These are phyloP conservation scores for Starmerella kuoi DNA, from an alignment of 805 yeast species.

Conservation along the genomic window DNA sequence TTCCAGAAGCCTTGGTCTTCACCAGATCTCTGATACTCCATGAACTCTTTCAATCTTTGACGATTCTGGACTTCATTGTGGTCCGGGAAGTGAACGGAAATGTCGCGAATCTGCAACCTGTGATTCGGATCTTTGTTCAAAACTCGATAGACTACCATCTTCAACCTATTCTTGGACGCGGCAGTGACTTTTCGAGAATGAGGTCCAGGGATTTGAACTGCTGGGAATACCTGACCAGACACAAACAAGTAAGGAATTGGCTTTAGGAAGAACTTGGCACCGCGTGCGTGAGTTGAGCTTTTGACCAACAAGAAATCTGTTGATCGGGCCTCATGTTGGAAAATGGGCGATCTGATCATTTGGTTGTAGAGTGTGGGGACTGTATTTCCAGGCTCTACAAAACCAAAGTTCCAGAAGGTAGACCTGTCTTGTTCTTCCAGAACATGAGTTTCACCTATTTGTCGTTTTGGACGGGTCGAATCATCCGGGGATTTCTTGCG, in stretches of 20 bases:
- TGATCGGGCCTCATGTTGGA: constrained; percentile 62
- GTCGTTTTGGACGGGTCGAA: constrained; percentile 69
- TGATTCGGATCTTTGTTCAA: constrained; percentile 62
- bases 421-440: constrained; percentile 92
- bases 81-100: constrained; percentile 86
- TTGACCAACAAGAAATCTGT: constrained; percentile 77
- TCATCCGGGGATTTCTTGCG: constrained; percentile 75
- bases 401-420: constrained; percentile 97
- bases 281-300: constrained; percentile 57
- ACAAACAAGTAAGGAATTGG: constrained; percentile 61
- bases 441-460: constrained; percentile 89
- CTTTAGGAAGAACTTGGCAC: constrained; percentile 57
- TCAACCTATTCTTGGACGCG: constrained; percentile 76
- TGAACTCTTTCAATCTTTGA: constrained; percentile 88
- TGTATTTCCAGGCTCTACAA: constrained; percentile 84
- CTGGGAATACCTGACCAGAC: constrained; percentile 89
- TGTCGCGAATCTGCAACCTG: constrained; percentile 72
- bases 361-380: constrained; percentile 90
- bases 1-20: constrained; percentile 95
- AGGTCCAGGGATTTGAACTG: constrained; percentile 92
- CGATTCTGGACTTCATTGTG: constrained; percentile 96
- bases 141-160: constrained; percentile 85
- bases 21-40: constrained; percentile 93
- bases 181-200: constrained; percentile 93
- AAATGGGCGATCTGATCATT: constrained; percentile 84